phyloP scores from a whole-genome alignment of 441 rosid species.

The Hura crepitans region DNA sequence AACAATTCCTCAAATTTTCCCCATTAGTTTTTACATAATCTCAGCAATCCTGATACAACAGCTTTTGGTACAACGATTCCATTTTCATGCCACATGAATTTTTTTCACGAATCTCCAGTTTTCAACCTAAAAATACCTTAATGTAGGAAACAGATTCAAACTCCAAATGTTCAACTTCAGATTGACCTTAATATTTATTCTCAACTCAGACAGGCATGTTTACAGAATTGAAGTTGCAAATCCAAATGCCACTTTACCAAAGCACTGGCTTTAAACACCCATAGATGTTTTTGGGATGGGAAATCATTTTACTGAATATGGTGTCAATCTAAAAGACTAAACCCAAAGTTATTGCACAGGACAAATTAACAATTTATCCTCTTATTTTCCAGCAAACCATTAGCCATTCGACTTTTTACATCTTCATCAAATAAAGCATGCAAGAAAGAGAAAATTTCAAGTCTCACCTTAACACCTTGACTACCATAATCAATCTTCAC shows the following conservation, averaged over 20 bases:
- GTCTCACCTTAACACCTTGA: background rate
- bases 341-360: background rate
- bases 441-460: no score
- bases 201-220: background rate
- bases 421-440: slow-evolving; percentile 7
- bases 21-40: background rate
- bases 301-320: background rate
- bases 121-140: background rate
- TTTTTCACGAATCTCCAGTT: background rate
- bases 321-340: slow-evolving; percentile 1
- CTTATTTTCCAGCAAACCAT: background rate
- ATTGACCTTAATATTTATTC: background rate
- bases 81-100: background rate
- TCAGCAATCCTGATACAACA: background rate
- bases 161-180: no score
- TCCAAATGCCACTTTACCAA: slow-evolving; percentile 8
- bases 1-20: background rate
- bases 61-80: background rate
- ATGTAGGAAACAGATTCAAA: background rate
- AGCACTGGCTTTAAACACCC: background rate
- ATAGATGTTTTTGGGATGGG: background rate
- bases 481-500: background rate
- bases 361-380: background rate
- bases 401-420: background rate
- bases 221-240: background rate